Evolutionary conservation across 768 basidiomycete genomes (phyloP).

Genomic region (Melanogaster broomeanus): DNA sequence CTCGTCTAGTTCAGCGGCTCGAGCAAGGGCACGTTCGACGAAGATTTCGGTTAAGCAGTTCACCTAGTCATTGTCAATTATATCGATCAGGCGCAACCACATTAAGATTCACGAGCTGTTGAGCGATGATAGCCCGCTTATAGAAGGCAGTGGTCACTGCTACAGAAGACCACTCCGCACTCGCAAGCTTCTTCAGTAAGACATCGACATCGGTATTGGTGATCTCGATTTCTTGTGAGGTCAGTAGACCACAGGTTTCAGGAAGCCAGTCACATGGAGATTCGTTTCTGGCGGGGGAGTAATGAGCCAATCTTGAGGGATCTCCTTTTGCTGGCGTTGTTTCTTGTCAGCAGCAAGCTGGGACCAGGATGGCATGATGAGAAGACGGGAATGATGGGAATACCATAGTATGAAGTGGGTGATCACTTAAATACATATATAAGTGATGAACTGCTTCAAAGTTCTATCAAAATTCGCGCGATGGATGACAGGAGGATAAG

Average conservation of each 20-base stretch:
- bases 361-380: conserved; percentile 43
- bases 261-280: conserved; percentile 56
- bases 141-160: conserved; percentile 73
- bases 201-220: conserved; percentile 48
- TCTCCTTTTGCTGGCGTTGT: conserved; percentile 49
- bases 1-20: conserved; percentile 69
- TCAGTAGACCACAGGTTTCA: conserved; percentile 56
- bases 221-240: conserved; percentile 56
- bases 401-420: neutral
- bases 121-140: conserved; percentile 78
- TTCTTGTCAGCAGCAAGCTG: conserved; percentile 56
- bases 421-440: conserved; percentile 8
- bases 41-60: conserved; percentile 88
- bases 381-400: neutral
- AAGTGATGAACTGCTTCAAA: conserved; percentile 5
- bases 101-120: conserved; percentile 63
- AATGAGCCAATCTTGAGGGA: conserved; percentile 69
- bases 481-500: conserved; percentile 11
- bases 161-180: conserved; percentile 58
- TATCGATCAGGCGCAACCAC: neutral
- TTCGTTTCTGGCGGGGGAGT: conserved; percentile 44
- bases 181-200: conserved; percentile 55
- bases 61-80: conserved; percentile 41
- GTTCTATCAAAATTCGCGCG: neutral
- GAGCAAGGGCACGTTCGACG: conserved; percentile 63